Evolutionary conservation across 139 green algal species (phyloP).

Genomic region (Chlorella sp.): DNA sequence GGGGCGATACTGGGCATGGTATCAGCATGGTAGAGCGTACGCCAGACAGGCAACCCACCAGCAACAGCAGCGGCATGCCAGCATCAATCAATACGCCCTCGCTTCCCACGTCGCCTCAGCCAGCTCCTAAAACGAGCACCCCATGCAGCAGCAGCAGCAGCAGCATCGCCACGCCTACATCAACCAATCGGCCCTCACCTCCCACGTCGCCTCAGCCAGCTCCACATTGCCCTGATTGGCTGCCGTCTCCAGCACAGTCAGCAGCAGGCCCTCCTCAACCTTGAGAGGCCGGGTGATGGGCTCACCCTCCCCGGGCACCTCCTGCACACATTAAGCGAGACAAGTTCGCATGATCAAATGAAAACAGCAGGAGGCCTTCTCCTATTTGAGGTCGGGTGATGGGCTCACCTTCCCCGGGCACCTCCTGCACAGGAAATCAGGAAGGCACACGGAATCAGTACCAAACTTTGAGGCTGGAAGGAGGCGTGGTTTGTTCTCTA

Average conservation of each 20-base stretch:
- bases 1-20: too few species aligned
- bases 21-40: neutral
- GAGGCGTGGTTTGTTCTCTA: too few species aligned
- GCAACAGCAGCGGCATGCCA: neutral
- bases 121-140: slow-evolving; percentile 4
- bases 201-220: slow-evolving; percentile 22
- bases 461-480: too few species aligned
- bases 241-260: slow-evolving; percentile 31
- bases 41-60: too few species aligned
- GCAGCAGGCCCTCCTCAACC: slow-evolving; percentile 38
- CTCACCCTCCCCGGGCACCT: neutral
- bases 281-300: slow-evolving; percentile 17
- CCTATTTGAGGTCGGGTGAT: too few species aligned
- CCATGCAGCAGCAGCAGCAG: neutral
- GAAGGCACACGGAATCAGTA: too few species aligned
- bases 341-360: too few species aligned
- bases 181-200: neutral
- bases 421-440: neutral
- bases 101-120: slow-evolving; percentile 8
- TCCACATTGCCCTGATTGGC: slow-evolving; percentile 8
- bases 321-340: neutral
- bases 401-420: too few species aligned
- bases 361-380: too few species aligned
- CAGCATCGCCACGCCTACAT: too few species aligned
- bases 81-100: too few species aligned